Percentiles rank a stretch among this genome's conserved stretches.
phyloP scores from a whole-genome alignment of 2,329 filamentous ascomycete species.

The Microcyclospora tardicrescens region DNA sequence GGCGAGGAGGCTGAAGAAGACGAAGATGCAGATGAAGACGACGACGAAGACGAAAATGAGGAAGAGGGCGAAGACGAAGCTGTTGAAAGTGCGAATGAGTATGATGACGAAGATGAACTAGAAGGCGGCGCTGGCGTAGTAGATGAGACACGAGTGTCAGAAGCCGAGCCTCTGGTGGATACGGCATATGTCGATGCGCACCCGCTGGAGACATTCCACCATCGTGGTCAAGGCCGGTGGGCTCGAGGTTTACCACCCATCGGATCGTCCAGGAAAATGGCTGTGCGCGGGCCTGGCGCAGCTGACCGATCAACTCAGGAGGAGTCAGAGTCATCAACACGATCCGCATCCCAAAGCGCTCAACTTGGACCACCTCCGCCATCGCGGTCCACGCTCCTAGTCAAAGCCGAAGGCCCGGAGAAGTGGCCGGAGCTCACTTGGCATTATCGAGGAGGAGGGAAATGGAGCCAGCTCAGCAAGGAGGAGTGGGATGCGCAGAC shows the following conservation, averaged over 20 bases:
- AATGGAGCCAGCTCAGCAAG: constrained; percentile 19
- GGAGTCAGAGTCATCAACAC: neutral
- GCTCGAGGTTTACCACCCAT: constrained; percentile 17
- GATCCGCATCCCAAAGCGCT: neutral
- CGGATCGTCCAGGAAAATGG: constrained; percentile 15
- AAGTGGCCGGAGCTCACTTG: constrained; percentile 17
- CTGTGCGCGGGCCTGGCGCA: constrained; percentile 17
- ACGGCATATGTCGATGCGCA: constrained; percentile 15
- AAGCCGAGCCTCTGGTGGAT: constrained; percentile 8
- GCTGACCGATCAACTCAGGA: neutral
- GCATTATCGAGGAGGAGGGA: constrained; percentile 22
- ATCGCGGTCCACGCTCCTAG: constrained; percentile 14
- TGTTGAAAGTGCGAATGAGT: constrained; percentile 1
- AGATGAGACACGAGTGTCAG: neutral
- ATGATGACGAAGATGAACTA: constrained; percentile 1
- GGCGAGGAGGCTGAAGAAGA: constrained; percentile 4
- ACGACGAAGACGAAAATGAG: neutral
- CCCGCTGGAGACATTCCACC: constrained; percentile 16
- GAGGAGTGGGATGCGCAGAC: constrained; percentile 8
- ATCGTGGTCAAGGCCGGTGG: constrained; percentile 20
- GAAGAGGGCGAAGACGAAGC: neutral
- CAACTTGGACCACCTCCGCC: constrained; percentile 2
- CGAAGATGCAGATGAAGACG: constrained; percentile 2
- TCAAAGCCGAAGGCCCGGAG: constrained; percentile 19
- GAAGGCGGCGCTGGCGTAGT: neutral